A percentile compares a stretch with the other conserved stretches of the same genome.
These are phyloP conservation scores for Lolium rigidum DNA, from an alignment of 176 grass and related monocot genomes.

Conservation along the genomic window DNA sequence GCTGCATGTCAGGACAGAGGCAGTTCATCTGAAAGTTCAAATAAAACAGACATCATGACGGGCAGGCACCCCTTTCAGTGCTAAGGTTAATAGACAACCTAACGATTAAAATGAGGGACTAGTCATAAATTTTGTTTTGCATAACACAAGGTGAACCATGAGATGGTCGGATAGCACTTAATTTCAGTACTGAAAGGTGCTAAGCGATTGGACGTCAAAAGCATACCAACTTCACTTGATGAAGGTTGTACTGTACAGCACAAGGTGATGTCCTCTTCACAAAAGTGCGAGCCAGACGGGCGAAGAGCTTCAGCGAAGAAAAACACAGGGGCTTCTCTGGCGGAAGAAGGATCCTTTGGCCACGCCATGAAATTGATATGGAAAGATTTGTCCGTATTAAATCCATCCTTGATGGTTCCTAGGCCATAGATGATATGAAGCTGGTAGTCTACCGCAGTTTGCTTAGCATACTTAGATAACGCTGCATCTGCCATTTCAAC, in stretches of 20 bases:
- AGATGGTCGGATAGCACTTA: no score
- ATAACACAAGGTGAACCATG: no score
- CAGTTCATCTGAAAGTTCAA: background rate
- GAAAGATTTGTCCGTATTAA: background rate
- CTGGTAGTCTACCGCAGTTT: slow-evolving; percentile 14
- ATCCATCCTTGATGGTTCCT: background rate
- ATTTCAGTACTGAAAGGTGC: no score
- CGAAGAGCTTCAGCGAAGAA: slow-evolving; percentile 42
- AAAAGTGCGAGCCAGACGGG: background rate
- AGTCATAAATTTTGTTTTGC: no score
- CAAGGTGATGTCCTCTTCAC: slow-evolving; percentile 24
- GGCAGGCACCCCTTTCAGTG: background rate
- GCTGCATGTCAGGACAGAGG: background rate
- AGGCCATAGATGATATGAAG: slow-evolving; percentile 23
- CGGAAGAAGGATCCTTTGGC: background rate
- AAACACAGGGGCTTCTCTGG: background rate
- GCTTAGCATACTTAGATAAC: slow-evolving; percentile 20
- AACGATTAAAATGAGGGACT: no score
- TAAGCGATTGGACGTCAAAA: background rate
- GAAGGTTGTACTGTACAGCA: slow-evolving; percentile 26
- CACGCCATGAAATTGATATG: slow-evolving; percentile 46
- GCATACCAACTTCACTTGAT: slow-evolving; percentile 27
- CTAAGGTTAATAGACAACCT: background rate
- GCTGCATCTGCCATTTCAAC: slow-evolving; percentile 34
- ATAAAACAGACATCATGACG: background rate